Evolutionary conservation across 352 stramenopile genomes (phyloP).

Genomic region (Pythium sukuiense): DNA sequence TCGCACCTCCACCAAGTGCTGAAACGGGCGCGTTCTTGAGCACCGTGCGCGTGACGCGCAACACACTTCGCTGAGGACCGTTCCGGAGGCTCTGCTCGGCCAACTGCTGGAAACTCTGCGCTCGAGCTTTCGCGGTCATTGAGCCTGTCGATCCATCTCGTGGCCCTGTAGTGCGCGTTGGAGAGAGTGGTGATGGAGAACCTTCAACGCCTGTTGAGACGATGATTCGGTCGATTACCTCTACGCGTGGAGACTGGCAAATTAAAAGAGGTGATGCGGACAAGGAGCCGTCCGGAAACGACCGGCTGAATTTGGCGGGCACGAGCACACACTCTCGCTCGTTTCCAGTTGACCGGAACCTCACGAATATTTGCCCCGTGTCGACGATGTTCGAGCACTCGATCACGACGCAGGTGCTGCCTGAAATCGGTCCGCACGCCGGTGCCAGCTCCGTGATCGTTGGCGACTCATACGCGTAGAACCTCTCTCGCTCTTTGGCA

Average conservation of each 20-base stretch:
- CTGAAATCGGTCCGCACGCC: constrained; percentile 55
- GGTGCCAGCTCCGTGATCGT: constrained; percentile 58
- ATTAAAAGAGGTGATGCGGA: constrained; percentile 58
- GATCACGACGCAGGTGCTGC: constrained; percentile 58
- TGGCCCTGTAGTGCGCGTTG: background rate
- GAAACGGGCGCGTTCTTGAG: constrained; percentile 20
- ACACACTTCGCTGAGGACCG: constrained; percentile 9
- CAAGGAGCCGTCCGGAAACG: constrained; percentile 54
- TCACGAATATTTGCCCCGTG: constrained; percentile 77
- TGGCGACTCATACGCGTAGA: constrained; percentile 72
- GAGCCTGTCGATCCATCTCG: constrained; percentile 5
- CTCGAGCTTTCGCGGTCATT: constrained; percentile 37
- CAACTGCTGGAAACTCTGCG: constrained; percentile 57
- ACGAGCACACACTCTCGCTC: constrained; percentile 66
- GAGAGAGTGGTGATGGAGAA: background rate
- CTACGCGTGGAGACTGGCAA: constrained; percentile 52
- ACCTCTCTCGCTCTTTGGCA: constrained; percentile 53
- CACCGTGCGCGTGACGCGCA: constrained; percentile 28
- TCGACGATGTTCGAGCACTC: constrained; percentile 63
- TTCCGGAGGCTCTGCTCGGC: constrained; percentile 48
- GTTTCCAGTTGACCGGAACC: constrained; percentile 58
- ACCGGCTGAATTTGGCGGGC: constrained; percentile 51
- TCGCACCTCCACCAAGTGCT: constrained; percentile 11
- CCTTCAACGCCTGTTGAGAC: constrained; percentile 9
- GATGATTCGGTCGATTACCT: constrained; percentile 50